Percentiles rank a stretch among this genome's conserved stretches.
phyloP scores from a whole-genome alignment of 257 asterid genomes.

The Pogostemon cablin region DNA sequence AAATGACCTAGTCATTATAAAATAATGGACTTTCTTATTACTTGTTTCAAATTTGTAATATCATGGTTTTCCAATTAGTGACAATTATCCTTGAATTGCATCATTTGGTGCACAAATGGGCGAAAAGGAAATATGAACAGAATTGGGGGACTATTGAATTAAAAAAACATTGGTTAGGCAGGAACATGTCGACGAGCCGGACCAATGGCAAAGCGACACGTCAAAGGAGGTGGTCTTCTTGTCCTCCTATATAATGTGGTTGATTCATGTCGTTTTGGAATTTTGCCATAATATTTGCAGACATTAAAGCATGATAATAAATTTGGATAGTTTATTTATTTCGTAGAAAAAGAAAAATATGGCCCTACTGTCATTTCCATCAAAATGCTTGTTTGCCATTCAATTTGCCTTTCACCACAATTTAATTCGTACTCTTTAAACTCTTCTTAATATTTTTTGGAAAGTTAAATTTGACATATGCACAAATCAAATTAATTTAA shows the following conservation, averaged over 20 bases:
- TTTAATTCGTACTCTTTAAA: background rate
- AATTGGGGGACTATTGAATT: conserved; percentile 8
- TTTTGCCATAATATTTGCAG: conserved; percentile 35
- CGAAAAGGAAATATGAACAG: background rate
- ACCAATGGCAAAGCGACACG: conserved; percentile 32
- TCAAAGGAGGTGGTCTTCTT: conserved; percentile 26
- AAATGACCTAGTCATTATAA: too few relatives aligned
- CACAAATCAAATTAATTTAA: too few relatives aligned
- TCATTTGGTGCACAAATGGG: background rate
- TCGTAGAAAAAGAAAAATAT: conserved; percentile 2
- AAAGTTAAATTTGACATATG: background rate
- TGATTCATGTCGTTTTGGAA: conserved; percentile 34
- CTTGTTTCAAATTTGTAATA: too few relatives aligned
- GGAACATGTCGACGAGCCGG: conserved; percentile 29
- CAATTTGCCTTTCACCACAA: conserved; percentile 10
- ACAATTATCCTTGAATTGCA: too few relatives aligned
- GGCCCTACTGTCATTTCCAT: conserved; percentile 27
- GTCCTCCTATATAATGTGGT: conserved; percentile 31
- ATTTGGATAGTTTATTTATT: conserved; percentile 1
- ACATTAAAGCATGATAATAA: conserved; percentile 39
- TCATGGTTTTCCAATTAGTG: too few relatives aligned
- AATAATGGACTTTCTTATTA: too few relatives aligned
- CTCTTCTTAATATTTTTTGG: background rate
- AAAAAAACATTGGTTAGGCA: conserved; percentile 39
- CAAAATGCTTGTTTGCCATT: conserved; percentile 29